Percentiles rank a stretch among this genome's conserved stretches.
Conservation (phyloP, 495 filamentous ascomycete genomes). For the Xylaria acuta region DNA sequence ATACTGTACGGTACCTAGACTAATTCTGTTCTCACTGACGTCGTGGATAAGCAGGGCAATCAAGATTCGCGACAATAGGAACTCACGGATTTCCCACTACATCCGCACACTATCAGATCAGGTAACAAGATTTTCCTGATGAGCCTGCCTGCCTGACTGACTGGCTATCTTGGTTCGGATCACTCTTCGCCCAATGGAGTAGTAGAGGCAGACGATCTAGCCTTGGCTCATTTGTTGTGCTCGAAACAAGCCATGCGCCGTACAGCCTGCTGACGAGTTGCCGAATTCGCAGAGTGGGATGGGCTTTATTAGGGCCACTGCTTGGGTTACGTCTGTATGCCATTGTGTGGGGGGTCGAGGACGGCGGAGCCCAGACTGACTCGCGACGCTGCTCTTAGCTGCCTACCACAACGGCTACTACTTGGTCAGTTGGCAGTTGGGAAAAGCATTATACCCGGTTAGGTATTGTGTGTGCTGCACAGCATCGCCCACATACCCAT, state of each 20-base stretch:
- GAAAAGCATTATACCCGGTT: not conserved
- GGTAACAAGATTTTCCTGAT: not conserved
- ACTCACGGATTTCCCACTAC: not conserved
- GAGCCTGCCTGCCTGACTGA: not conserved
- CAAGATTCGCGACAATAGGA: not conserved
- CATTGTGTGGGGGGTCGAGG: not conserved
- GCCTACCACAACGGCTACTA: not conserved
- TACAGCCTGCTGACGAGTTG: slow-evolving; percentile 7
- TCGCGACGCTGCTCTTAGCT: slow-evolving; percentile 15
- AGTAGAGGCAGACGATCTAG: slow-evolving; percentile 13
- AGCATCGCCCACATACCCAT: not conserved
- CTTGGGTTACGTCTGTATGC: slow-evolving; percentile 20
- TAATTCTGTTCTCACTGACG: not conserved
- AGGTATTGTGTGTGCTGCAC: not conserved
- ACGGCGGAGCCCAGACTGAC: slow-evolving; percentile 15
- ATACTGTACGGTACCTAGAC: not conserved
- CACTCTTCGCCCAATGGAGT: slow-evolving; percentile 6
- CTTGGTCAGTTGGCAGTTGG: not conserved
- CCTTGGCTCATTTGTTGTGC: slow-evolving; percentile 8
- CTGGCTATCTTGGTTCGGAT: not conserved
- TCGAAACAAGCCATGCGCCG: slow-evolving; percentile 9
- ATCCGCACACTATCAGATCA: slow-evolving; percentile 1
- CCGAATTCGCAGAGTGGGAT: slow-evolving; percentile 18
- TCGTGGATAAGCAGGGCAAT: not conserved
- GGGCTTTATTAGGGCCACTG: not conserved